These are phyloP conservation scores for Phytophthora melonis DNA, from an alignment of 352 stramenopile genomes.

Conservation along the genomic window DNA sequence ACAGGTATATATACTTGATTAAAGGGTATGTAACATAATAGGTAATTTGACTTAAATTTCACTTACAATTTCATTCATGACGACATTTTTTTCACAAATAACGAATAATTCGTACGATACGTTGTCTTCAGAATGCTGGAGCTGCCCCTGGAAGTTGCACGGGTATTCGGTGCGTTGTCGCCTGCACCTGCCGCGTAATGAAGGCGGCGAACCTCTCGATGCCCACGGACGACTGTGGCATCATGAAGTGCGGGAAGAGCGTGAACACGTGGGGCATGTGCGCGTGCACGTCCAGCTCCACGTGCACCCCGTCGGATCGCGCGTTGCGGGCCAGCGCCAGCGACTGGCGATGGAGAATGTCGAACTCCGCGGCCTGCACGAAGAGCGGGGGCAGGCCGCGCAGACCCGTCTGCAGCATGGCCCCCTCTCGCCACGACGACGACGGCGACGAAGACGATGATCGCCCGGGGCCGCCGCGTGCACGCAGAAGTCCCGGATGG, in stretches of 20 bases:
- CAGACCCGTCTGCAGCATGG: constrained; percentile 53
- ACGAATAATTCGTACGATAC: no score
- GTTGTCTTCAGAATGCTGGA: constrained; percentile 30
- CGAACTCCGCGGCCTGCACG: constrained; percentile 56
- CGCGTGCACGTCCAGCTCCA: constrained; percentile 57
- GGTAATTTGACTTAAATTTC: no score
- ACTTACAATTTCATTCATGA: no score
- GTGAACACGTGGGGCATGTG: constrained; percentile 77
- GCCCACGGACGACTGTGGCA: constrained; percentile 59
- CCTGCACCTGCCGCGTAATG: constrained; percentile 44
- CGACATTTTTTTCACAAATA: no score
- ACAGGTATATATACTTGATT: no score
- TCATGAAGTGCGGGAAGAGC: constrained; percentile 51
- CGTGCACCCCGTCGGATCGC: constrained; percentile 32
- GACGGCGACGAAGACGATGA: background rate
- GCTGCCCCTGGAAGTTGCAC: constrained; percentile 34
- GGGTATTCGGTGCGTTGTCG: constrained; percentile 25
- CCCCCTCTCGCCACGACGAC: constrained; percentile 48
- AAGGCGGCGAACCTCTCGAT: constrained; percentile 57
- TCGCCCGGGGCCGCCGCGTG: background rate
- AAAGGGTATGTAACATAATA: no score
- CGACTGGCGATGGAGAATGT: constrained; percentile 57
- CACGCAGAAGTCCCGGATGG: constrained; percentile 47
- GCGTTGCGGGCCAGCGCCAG: constrained; percentile 50
- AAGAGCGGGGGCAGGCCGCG: constrained; percentile 50